Conservation (phyloP, 345 rosid genomes). For the Capsella bursapastoris region DNA sequence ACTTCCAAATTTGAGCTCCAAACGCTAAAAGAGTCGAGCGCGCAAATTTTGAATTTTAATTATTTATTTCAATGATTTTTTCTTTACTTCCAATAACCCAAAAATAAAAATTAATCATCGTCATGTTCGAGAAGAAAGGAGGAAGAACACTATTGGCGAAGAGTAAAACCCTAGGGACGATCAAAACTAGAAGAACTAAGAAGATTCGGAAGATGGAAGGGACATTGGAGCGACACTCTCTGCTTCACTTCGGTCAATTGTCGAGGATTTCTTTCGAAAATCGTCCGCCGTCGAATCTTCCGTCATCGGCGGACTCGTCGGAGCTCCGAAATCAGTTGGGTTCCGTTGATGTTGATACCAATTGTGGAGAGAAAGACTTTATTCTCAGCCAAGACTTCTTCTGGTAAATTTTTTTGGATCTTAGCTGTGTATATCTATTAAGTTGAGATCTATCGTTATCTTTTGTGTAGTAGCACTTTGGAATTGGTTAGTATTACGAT, state of each 20-base stretch:
- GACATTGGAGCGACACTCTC: constrained; percentile 50
- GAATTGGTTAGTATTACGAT: background rate
- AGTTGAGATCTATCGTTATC: constrained; percentile 19
- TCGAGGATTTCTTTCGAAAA: constrained; percentile 39
- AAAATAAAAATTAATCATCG: background rate
- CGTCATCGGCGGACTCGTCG: constrained; percentile 45
- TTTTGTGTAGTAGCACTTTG: background rate
- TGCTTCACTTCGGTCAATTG: constrained; percentile 52
- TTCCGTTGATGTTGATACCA: constrained; percentile 44
- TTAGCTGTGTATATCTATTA: background rate
- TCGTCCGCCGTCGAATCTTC: constrained; percentile 44
- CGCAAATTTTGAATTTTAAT: constrained; percentile 41
- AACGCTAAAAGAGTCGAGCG: constrained; percentile 39
- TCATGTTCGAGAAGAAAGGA: constrained; percentile 44
- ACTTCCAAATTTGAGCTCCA: background rate
- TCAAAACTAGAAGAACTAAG: constrained; percentile 39
- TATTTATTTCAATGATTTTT: constrained; percentile 3
- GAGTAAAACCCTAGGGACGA: constrained; percentile 53
- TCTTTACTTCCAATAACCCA: background rate
- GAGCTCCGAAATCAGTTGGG: constrained; percentile 41
- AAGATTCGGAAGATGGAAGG: constrained; percentile 54
- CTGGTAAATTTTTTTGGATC: constrained; percentile 56
- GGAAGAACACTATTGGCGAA: constrained; percentile 44
- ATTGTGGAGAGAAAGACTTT: constrained; percentile 62
- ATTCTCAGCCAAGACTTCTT: constrained; percentile 97